Evolutionary conservation across 306 rosid species (phyloP).

Genomic region (Ormosia semicastrata): DNA sequence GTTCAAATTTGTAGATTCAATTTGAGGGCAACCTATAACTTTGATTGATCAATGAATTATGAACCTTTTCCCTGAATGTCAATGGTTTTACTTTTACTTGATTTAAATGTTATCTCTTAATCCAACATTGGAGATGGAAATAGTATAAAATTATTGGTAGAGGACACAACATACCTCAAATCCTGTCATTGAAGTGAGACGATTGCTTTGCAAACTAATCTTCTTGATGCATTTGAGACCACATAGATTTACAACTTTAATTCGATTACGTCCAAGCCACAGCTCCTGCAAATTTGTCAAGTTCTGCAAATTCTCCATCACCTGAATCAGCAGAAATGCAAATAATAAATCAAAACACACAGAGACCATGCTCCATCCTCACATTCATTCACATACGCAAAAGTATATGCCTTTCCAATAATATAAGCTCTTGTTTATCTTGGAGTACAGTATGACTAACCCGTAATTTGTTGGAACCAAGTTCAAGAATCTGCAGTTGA

Average conservation of each 20-base stretch:
- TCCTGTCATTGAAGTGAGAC: slow-evolving; percentile 80
- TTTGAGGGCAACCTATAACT: slow-evolving; percentile 2
- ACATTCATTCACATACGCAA: not conserved
- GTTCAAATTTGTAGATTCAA: not conserved
- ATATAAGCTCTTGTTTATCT: not conserved
- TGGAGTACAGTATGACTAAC: slow-evolving; percentile 39
- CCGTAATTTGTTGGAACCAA: slow-evolving; percentile 85
- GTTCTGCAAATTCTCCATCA: slow-evolving; percentile 76
- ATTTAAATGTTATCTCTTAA: not conserved
- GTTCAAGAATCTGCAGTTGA: slow-evolving; percentile 78
- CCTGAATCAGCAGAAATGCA: slow-evolving; percentile 45
- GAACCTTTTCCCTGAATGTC: not conserved
- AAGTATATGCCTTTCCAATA: not conserved
- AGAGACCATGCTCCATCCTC: not conserved
- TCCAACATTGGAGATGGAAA: not conserved
- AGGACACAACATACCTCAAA: slow-evolving; percentile 56
- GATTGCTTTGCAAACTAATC: slow-evolving; percentile 96
- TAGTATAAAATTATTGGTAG: not conserved
- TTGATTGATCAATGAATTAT: not conserved
- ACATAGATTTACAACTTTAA: slow-evolving; percentile 73
- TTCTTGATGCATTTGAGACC: slow-evolving; percentile 77
- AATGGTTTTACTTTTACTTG: not conserved
- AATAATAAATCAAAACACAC: not conserved
- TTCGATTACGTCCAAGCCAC: slow-evolving; percentile 93
- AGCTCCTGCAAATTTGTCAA: slow-evolving; percentile 72